Evolutionary conservation across 768 basidiomycete species (phyloP).

Genomic region (Xerocomellus dryophilus): DNA sequence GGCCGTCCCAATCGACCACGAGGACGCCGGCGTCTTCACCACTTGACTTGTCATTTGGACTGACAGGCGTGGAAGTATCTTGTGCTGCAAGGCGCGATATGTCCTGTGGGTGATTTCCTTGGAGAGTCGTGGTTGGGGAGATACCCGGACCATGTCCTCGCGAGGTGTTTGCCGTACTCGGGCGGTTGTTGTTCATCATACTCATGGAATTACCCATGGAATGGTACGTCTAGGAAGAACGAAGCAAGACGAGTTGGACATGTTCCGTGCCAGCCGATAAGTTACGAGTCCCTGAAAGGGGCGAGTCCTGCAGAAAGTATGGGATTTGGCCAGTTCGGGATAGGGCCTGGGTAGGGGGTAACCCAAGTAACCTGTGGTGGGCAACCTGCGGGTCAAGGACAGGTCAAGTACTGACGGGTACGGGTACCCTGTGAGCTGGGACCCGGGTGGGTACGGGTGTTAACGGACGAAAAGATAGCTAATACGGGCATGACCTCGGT

Average conservation of each 20-base stretch:
- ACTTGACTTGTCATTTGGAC: neutral
- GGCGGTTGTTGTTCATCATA: neutral
- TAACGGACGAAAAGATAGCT: too few species aligned
- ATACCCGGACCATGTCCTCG: neutral
- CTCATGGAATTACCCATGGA: slow-evolving; percentile 1
- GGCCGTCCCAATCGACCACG: slow-evolving; percentile 62
- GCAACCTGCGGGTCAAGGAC: too few species aligned
- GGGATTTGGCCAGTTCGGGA: too few species aligned
- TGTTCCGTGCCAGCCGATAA: too few species aligned
- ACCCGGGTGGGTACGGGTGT: too few species aligned
- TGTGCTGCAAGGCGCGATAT: neutral
- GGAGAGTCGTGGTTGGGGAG: slow-evolving; percentile 13
- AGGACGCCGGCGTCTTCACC: neutral
- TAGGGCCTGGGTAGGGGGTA: too few species aligned
- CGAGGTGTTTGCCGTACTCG: neutral
- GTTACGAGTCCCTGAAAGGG: too few species aligned
- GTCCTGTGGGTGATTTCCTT: neutral
- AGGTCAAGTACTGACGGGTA: too few species aligned
- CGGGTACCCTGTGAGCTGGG: too few species aligned
- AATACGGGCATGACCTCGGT: too few species aligned
- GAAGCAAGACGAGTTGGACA: neutral
- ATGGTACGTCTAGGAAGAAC: neutral
- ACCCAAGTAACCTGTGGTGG: too few species aligned
- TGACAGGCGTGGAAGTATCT: neutral
- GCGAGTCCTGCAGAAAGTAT: too few species aligned